A percentile compares a stretch with the other conserved stretches of the same genome.
phyloP scores from a whole-genome alignment of 2,329 filamentous ascomycete genomes.

The Aspergillus ochraceus region DNA sequence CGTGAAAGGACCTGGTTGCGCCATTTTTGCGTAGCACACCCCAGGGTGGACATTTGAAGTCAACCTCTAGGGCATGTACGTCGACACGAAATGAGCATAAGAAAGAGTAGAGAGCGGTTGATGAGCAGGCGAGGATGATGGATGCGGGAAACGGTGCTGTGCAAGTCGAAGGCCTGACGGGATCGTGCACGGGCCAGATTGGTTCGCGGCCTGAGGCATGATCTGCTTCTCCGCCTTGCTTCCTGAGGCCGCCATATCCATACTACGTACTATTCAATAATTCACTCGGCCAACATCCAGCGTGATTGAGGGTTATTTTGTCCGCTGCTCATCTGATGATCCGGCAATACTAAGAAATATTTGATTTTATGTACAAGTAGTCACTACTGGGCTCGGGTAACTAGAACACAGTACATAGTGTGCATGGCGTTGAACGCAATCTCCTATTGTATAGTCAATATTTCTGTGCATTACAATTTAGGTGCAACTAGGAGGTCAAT shows the following conservation, averaged over 20 bases:
- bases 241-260: neutral
- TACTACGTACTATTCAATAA: too few relatives aligned
- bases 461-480: too few relatives aligned
- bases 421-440: too few relatives aligned
- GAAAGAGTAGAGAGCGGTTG: conserved; percentile 21
- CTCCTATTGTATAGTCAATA: too few relatives aligned
- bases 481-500: too few relatives aligned
- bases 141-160: conserved; percentile 19
- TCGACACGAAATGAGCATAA: conserved; percentile 19
- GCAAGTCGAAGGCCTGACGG: conserved; percentile 24
- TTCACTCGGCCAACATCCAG: too few relatives aligned
- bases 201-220: conserved; percentile 12
- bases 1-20: conserved; percentile 46
- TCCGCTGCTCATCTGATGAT: too few relatives aligned
- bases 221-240: neutral
- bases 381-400: too few relatives aligned
- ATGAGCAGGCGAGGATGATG: conserved; percentile 11
- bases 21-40: conserved; percentile 44
- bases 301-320: too few relatives aligned
- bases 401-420: too few relatives aligned
- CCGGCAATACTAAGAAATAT: too few relatives aligned
- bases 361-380: too few relatives aligned
- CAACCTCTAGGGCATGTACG: conserved; percentile 31
- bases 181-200: conserved; percentile 29
- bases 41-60: conserved; percentile 41